Percentiles rank a stretch among this genome's conserved stretches.
Conservation (phyloP, 75 land plant genomes). For the Picea glauca region DNA sequence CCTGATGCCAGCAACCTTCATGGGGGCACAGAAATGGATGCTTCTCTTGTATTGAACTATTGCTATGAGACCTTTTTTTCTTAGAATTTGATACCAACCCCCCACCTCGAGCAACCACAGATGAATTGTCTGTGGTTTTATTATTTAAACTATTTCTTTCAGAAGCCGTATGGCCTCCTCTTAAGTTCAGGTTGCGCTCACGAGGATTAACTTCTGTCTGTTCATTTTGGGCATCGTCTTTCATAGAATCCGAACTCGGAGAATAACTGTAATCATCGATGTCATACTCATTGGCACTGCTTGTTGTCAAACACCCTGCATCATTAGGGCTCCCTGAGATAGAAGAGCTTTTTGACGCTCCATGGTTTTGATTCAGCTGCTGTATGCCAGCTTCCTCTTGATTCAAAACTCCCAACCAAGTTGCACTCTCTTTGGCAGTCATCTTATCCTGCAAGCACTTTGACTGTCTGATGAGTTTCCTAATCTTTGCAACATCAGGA, state of each 20-base stretch:
- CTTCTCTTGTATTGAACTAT: conserved; percentile 12
- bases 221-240: conserved; percentile 19
- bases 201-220: conserved; percentile 2
- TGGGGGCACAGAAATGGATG: conserved; percentile 27
- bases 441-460: conserved; percentile 54
- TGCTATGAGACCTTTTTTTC: conserved; percentile 10
- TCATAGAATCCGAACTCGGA: conserved; percentile 10
- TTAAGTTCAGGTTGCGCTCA: background rate
- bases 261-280: conserved; percentile 31
- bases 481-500: conserved; percentile 40
- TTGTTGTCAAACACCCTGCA: conserved; percentile 20
- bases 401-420: conserved; percentile 40
- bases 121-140: conserved; percentile 7
- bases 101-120: background rate
- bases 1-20: conserved; percentile 28
- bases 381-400: conserved; percentile 28
- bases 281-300: conserved; percentile 32
- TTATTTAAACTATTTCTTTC: conserved; percentile 9
- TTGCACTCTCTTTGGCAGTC: conserved; percentile 56
- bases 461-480: conserved; percentile 43
- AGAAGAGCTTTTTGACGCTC: conserved; percentile 32
- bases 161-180: background rate
- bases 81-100: background rate
- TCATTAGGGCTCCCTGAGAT: conserved; percentile 9
- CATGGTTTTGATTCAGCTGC: conserved; percentile 26